Evolutionary conservation across 1,284 basidiomycete genomes (phyloP), one percentile per base, ranked within the genome.

Genomic region (Ganoderma sp.): DNA sequence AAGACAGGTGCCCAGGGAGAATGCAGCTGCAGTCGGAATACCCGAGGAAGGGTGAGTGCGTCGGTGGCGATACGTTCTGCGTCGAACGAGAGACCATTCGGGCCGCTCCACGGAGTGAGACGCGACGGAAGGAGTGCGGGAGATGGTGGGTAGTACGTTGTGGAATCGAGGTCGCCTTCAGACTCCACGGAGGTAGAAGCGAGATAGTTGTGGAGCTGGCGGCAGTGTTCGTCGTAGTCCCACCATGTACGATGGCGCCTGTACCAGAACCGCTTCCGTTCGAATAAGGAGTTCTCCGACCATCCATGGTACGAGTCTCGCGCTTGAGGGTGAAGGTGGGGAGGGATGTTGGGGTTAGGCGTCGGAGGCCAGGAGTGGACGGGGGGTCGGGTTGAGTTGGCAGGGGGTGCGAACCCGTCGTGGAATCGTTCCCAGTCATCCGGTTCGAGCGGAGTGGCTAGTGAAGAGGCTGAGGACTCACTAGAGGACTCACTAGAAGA

Each of bases 1-100:
- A 87, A 88, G 48, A 90, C 84, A 10, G 79, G 74, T n/a, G 80
- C 73, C 41, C 76, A 74, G 19, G 76, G 68, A 43, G 78, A 74
- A 58, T 64, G 66, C 6, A 45, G 17, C 34, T 56, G 66, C 19
- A 63, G 52, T 2, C 69, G 69, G 22, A 42, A 22, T 28, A 41
- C 54, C 45, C 3, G 22, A 14, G 54, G 22, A 22, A 50, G 48
- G 34, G 45, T 5, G 54, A 37, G 28, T 41, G 43, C 5, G 56
- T 17, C 1, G 9, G 43, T 25, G 28, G 58, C 25, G 45, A 42
- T 22, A 12, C 43, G 48, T 9, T 48, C 37, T 22, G 48, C 25
- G 22, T 25, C 12, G 48, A 52, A 28, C 22, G 22, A 14, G 12
- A 25, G 12, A 15, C 48, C 48, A 22, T 56, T 32, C 12, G 54